These are phyloP conservation scores for Roridomyces roridus DNA, from an alignment of 768 basidiomycete genomes.

Conservation along the genomic window DNA sequence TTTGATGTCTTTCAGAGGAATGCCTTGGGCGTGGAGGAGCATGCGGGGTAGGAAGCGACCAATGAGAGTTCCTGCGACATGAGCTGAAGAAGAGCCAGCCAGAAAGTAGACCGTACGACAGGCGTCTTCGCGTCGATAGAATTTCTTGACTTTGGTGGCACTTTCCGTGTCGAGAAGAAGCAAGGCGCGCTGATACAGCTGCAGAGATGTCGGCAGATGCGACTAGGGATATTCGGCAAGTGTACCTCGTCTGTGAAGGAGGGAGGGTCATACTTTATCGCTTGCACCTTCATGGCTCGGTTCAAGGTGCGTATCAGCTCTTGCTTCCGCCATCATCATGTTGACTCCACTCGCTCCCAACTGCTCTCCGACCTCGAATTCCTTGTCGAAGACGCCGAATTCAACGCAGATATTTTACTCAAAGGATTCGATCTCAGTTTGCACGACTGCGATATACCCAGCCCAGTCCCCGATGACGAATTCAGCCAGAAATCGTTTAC, in stretches of 20 bases:
- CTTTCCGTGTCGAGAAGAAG: constrained; percentile 62
- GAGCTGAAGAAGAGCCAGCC: constrained; percentile 1
- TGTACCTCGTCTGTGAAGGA: constrained; percentile 41
- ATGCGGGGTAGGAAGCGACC: constrained; percentile 77
- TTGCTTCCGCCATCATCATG: neutral
- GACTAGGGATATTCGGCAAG: neutral
- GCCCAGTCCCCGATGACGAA: neutral
- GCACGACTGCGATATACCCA: constrained; percentile 1
- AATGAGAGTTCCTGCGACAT: constrained; percentile 68
- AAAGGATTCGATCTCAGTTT: constrained; percentile 24
- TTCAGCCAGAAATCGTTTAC: neutral
- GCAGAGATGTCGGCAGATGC: constrained; percentile 18
- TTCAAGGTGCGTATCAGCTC: no score
- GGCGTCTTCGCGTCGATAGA: constrained; percentile 75
- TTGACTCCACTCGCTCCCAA: neutral
- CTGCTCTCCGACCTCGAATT: constrained; percentile 12
- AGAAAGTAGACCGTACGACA: constrained; percentile 57
- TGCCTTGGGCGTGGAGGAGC: constrained; percentile 63
- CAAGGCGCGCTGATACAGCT: constrained; percentile 73
- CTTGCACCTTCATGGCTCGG: constrained; percentile 49
- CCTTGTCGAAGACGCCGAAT: constrained; percentile 11
- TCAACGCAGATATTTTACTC: constrained; percentile 11
- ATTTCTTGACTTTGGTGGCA: constrained; percentile 62
- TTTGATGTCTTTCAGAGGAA: constrained; percentile 50
- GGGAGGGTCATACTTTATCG: constrained; percentile 47